Evolutionary conservation across 1,284 basidiomycete genomes (phyloP), one percentile per base, ranked within the genome.

Genomic region (Ustilago xerochloae): DNA sequence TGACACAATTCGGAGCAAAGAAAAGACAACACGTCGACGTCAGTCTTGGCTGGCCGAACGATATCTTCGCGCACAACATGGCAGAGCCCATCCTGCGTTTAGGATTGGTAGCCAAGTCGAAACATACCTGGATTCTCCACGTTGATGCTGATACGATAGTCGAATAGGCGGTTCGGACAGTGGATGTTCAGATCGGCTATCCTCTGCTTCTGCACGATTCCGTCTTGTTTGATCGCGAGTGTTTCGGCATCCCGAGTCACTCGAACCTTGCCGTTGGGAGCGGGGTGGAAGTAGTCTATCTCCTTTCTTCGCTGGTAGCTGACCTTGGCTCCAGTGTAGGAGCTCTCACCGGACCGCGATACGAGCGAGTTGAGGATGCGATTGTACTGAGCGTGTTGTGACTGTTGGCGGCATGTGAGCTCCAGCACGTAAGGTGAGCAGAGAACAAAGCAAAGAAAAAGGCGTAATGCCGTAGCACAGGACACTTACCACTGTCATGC

Each of bases 101-200:
- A 39, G n/a, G 10, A 10, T 18, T 7, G 6, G 13, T 18, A 13
- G 15, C 6, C 5, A 47, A 15, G 3, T 5, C 15, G 18, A 18
- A 4, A 54, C 68, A 57, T 47, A 60, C 64, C 84, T n/a, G 85
- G 85, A 49, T 81, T 87, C 88, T 99, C 96, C 22, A 92, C 84
- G 83, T 90, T 97, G 24, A 97, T 92, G 79, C 92, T 94, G 20
- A 99, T 88, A 54, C 97, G 87, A 91, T 93, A 98, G 85, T 99
- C 96, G 52, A 93, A 93, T 1, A 87, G 84, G 41, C 91, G 87
- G 81, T 92, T 91, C 3, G 96, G 96, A 78, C 90, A 90, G 84
- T 89, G 91, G 33, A 99, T 88, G 84, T 98, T 93, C 80, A 99
- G 85, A 85, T 96, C 91, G 10, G 91, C 94, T 22, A 99, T 86